Evolutionary conservation across 208 protist species (phyloP), one percentile per base, ranked within the genome.

Genomic region (Trypanosoma congolense): DNA sequence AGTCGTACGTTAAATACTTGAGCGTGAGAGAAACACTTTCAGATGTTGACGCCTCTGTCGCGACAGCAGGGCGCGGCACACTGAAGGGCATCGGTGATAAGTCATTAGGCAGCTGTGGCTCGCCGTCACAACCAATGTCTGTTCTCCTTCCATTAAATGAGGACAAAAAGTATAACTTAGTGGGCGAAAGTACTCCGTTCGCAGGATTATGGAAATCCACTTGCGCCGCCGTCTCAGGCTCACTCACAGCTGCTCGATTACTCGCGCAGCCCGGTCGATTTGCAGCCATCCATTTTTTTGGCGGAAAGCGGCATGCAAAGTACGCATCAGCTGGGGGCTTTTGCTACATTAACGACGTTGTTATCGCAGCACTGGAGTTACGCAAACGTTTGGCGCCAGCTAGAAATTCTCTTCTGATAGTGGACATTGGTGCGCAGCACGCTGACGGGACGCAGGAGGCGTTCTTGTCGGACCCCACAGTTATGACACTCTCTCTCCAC

Each of bases 271-370:
- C 45, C 3, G 42, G 69, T 66, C 26, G 59, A 74, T 50, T 73
- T 61, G 33, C 93, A 97, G 92, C 96, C 9, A 87, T 99, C 26
- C 98, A 99, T 73, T 99, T 96, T 96, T 83, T 91, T 29, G 98
- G 98, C 36, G 98, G 98, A 12, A 70, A 96, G 29, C 91, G 97
- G 55, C 96, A 98, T 62, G 94, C 93, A 0, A 90, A 92, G 41
- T 88, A 77, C 24, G 44, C 51, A 35, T 76, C 81, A 53, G 90
- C 93, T 4, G 75, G 64, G 33, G 98, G 97, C 4, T 99, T 99
- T 65, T 99, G 97, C 80, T 99, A 99, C 68, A 76, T 98, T 24
- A 99, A 99, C 69, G 98, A 99, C 75, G 98, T 99, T 44, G 98
- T 99, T 12, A 73, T 99, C 16, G 96, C 57, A 2, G 99, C 98